Evolutionary conservation across 129 eudicot species (phyloP), one percentile per base, ranked within the genome.

Genomic region (Calendula officinalis): DNA sequence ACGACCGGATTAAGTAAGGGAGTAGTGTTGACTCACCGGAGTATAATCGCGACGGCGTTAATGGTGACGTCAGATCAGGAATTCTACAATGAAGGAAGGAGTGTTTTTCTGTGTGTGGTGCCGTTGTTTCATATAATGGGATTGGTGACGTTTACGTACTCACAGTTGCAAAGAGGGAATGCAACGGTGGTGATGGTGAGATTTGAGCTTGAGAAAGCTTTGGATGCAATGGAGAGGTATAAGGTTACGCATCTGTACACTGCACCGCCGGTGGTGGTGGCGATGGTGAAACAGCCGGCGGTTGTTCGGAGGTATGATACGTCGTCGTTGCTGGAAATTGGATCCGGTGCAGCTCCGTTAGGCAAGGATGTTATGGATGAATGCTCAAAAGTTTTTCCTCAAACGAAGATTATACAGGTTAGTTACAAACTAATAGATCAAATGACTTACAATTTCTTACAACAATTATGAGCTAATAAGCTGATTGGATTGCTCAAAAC

Each of bases 1-100:
- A 80, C 84, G 1, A 80, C 85, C 6, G 85, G 85, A 10, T 41
- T 71, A 38, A 67, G 85, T 45, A 80, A 80, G n/a, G 82, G 86
- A 58, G 86, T 81, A 3, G 74, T 76, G 51, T 35, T 57, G 41
- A 71, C 86, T 32, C 86, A 76, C 57, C 66, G 59, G 14, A 73
- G 77, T 27, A 62, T 76, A 55, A 81, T 81, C 8, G 79, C 81
- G 12, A 66, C 77, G 56, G 61, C 72, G 40, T 42, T 77, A 34
- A 57, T 64, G 77, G 72, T 70, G 68, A 77, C 80, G 14, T 1
- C 78, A 8, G 72, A 64, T 51, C 75, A 66, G 43, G 75, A 60
- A 3, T 10, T 17, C 0, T 60, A 77, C 60, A 38, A 53, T 0
- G 85, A 75, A 60, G 78, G 70, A 10, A 60, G 44, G 15, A 61